Conservation (phyloP, 148 eudicot species). For the Cornus suecica region DNA sequence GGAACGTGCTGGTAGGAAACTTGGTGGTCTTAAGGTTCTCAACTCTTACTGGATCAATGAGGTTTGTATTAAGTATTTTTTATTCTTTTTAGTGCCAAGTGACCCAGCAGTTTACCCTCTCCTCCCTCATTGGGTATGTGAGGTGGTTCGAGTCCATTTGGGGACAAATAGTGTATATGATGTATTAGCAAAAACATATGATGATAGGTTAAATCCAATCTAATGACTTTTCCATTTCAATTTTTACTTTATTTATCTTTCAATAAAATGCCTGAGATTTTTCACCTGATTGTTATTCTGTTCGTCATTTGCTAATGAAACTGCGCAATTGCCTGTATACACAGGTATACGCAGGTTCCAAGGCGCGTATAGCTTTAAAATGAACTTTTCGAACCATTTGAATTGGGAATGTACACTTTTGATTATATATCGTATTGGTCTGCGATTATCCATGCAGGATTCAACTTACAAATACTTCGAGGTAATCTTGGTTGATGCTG, state of each 20-base stretch:
- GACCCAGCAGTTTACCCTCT: too few species aligned
- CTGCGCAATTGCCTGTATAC: background rate
- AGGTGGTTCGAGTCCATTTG: too few species aligned
- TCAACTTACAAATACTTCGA: conserved; percentile 52
- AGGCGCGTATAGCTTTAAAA: background rate
- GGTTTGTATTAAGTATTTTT: conserved; percentile 11
- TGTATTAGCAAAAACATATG: background rate
- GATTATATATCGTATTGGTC: background rate
- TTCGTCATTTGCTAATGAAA: background rate
- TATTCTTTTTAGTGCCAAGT: background rate
- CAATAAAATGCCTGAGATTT: background rate
- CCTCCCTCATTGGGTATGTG: too few species aligned
- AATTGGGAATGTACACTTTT: background rate
- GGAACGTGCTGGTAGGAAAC: conserved; percentile 42
- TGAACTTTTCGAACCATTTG: background rate
- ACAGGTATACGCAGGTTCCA: background rate
- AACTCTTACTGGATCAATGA: conserved; percentile 50
- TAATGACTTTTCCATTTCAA: background rate
- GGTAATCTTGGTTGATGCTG: conserved; percentile 49
- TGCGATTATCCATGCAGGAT: conserved; percentile 25
- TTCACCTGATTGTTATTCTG: too few species aligned
- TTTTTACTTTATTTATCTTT: background rate
- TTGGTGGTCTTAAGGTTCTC: conserved; percentile 40
- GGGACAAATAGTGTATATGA: too few species aligned
- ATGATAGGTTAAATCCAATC: background rate